Base-by-base conservation (phyloP, 1,284 basidiomycete genomes). In the Naganishia albida region DNA sequence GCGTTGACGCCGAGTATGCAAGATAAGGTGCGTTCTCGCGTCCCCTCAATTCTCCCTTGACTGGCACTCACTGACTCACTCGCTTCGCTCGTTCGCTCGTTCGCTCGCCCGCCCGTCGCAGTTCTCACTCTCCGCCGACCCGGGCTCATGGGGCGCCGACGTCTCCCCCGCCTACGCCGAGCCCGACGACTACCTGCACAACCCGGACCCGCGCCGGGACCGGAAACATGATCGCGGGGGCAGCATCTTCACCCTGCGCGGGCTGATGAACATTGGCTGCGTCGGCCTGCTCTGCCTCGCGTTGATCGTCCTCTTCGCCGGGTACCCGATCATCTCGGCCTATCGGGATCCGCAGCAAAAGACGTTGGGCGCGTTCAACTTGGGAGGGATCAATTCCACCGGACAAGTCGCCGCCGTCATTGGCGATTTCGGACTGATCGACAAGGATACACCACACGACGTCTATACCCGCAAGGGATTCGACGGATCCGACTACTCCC, bases 231-330 rank as follows among this genome's bases (percentile, higher is more conserved):
- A 89, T 73, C 76, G 78, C 59, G 84, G 85, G 13, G 85, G 87
- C 4, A 82, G 81, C 55, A 81, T 91, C 46, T 86, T 91, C 72
- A 91, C 90, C 12, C 74, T 76, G 53, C 83, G 90, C 73, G 90
- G 90, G 25, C 69, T 91, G 7, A 78, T 83, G 53, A 93, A 93
- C 77, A 79, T 92, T 3, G 90, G 90, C 13, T 91, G 89, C 75
- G 80, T 93, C 13, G 64, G 86, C 23, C 56, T 92, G 30, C 83
- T 93, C 7, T 80, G 82, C 48, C 59, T 83, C 3, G 85, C 83
- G 12, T 80, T 92, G 23, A 72, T 91, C 54, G 81, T 84, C 25
- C 83, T 93, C 28, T 93, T 93, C 71, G 83, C 76, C 64, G 84
- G 76, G 3, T 80, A 78, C 67, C 80, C 77, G 4, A 75, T 81